A percentile compares a stretch with the other conserved stretches of the same genome.
These are phyloP conservation scores for Trichoderma gracile DNA, from an alignment of 2,329 filamentous ascomycete genomes.

Conservation along the genomic window DNA sequence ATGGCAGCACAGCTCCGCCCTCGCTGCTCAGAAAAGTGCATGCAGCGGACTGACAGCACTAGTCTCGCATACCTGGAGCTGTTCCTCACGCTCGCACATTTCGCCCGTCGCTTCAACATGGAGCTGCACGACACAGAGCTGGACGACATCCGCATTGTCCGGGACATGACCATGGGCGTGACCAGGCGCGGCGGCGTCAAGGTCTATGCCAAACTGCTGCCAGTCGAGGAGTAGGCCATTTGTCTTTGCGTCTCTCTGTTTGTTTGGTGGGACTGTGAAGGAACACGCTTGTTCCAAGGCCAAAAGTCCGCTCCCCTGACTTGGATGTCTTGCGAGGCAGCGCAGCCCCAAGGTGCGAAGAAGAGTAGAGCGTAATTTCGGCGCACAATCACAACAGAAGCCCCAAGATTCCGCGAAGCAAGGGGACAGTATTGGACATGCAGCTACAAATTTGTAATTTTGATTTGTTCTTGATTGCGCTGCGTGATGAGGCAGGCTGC, in stretches of 20 bases:
- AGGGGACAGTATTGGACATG: too few relatives aligned
- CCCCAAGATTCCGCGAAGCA: too few relatives aligned
- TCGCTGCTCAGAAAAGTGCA: not conserved
- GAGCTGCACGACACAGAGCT: slow-evolving; percentile 28
- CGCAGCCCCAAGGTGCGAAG: too few relatives aligned
- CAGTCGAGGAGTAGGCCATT: not conserved
- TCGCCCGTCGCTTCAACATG: slow-evolving; percentile 29
- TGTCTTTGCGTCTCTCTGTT: too few relatives aligned
- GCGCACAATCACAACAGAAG: too few relatives aligned
- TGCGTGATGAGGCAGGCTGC: too few relatives aligned
- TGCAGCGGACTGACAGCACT: not conserved
- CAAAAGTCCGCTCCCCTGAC: not conserved
- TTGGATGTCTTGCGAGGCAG: not conserved
- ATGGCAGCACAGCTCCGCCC: not conserved
- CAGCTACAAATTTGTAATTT: too few relatives aligned
- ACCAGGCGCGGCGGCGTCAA: slow-evolving; percentile 4
- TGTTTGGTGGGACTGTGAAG: too few relatives aligned
- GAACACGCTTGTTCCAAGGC: too few relatives aligned
- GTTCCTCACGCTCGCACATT: slow-evolving; percentile 27
- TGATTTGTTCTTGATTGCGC: too few relatives aligned
- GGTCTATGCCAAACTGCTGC: slow-evolving; percentile 2
- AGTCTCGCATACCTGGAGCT: slow-evolving; percentile 27
- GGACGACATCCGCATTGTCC: slow-evolving; percentile 21
- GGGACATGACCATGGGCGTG: slow-evolving; percentile 6
- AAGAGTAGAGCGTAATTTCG: too few relatives aligned